Evolutionary conservation across 2,329 filamentous ascomycete genomes (phyloP).

Genomic region (Apiospora saccharicola): DNA sequence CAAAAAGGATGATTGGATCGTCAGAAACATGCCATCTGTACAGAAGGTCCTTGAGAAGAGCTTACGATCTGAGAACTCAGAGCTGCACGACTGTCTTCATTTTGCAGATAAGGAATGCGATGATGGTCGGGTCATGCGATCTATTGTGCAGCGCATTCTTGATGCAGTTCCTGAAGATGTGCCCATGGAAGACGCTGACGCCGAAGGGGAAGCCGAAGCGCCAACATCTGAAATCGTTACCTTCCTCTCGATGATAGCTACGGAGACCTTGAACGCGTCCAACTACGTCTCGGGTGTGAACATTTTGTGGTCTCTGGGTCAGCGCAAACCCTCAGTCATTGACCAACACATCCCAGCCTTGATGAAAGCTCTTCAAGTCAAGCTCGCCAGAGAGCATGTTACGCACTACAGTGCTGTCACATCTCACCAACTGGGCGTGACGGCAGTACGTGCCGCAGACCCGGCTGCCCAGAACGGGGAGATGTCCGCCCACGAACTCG

Average conservation of each 20-base stretch:
- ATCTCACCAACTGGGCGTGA: conserved; percentile 55
- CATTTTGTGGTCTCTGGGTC: conserved; percentile 88
- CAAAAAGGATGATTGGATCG: conserved; percentile 90
- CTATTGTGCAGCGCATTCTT: conserved; percentile 82
- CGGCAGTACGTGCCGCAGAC: conserved; percentile 56
- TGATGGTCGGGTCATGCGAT: conserved; percentile 73
- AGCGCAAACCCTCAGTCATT: conserved; percentile 84
- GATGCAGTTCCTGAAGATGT: conserved; percentile 86
- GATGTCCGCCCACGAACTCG: conserved; percentile 78
- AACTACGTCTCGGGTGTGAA: conserved; percentile 92
- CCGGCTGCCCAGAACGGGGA: conserved; percentile 62
- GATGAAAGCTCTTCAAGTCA: conserved; percentile 92
- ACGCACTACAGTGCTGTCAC: conserved; percentile 71
- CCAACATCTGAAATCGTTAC: conserved; percentile 87
- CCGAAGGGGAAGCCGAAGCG: conserved; percentile 82
- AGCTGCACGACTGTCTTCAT: conserved; percentile 93
- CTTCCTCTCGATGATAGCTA: conserved; percentile 84
- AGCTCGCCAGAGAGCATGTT: conserved; percentile 93
- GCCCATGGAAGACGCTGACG: conserved; percentile 78
- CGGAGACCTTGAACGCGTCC: conserved; percentile 81
- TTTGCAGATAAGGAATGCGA: conserved; percentile 73
- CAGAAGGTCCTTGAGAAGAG: conserved; percentile 92
- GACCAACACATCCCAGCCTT: conserved; percentile 87
- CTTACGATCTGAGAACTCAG: conserved; percentile 85
- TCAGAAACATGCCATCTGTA: conserved; percentile 76